These are phyloP conservation scores for Lyophyllum decastes DNA, from an alignment of 768 basidiomycete genomes.

Conservation along the genomic window DNA sequence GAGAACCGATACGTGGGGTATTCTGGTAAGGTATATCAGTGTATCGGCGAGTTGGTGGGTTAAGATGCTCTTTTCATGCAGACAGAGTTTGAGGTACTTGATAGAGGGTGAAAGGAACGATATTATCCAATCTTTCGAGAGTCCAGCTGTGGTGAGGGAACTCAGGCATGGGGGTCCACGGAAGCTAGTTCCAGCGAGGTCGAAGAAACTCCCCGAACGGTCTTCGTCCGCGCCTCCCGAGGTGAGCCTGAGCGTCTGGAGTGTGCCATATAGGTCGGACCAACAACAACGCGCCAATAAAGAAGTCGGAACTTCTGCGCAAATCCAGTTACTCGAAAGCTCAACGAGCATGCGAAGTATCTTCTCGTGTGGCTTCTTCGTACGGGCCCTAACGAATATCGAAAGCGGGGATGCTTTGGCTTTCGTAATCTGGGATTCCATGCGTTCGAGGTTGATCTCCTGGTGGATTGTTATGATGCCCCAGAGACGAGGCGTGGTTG, in stretches of 20 bases:
- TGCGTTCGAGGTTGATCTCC: background rate
- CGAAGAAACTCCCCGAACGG: conserved; percentile 17
- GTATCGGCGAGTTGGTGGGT: conserved; percentile 4
- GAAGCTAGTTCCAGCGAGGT: background rate
- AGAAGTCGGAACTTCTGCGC: conserved; percentile 20
- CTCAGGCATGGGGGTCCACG: conserved; percentile 17
- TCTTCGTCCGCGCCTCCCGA: background rate
- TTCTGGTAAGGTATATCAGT: conserved; percentile 11
- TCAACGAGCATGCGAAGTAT: conserved; percentile 11
- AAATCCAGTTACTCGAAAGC: conserved; percentile 29
- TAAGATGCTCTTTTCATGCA: background rate
- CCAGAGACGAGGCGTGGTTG: conserved; percentile 32
- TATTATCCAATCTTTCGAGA: conserved; percentile 19
- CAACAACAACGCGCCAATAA: conserved; percentile 21
- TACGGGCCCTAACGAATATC: conserved; percentile 14
- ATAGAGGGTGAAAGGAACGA: conserved; percentile 29
- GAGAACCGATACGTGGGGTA: conserved; percentile 21
- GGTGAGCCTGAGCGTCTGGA: conserved; percentile 23
- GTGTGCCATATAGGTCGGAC: conserved; percentile 14
- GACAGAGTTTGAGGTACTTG: conserved; percentile 18
- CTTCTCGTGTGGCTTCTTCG: background rate
- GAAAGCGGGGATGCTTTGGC: conserved; percentile 31
- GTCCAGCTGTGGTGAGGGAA: conserved; percentile 16
- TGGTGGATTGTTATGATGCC: conserved; percentile 26
- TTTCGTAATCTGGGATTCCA: conserved; percentile 23